Conservation (phyloP, 2,329 filamentous ascomycete genomes). For the Aspergillus eucalypticola region DNA sequence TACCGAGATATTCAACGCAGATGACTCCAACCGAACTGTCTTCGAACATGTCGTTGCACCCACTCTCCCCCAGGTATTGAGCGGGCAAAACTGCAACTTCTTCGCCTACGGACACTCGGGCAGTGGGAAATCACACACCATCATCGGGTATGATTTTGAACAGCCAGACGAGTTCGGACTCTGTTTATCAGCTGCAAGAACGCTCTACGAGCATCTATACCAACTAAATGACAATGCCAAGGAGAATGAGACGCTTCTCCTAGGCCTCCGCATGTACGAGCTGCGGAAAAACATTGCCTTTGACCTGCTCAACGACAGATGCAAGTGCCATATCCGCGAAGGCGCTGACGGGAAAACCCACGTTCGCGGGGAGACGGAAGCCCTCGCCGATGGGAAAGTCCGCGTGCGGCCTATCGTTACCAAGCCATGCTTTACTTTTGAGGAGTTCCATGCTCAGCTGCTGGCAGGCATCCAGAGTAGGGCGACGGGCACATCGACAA, state of each 20-base stretch:
- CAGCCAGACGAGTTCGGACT: conserved; percentile 37
- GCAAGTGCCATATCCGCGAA: conserved; percentile 45
- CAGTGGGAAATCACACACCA: conserved; percentile 46
- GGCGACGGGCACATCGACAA: conserved; percentile 40
- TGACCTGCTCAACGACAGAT: conserved; percentile 44
- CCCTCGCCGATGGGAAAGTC: conserved; percentile 43
- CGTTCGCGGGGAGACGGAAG: conserved; percentile 47
- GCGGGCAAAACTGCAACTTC: conserved; percentile 36
- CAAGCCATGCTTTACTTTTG: conserved; percentile 36
- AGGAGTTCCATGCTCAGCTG: conserved; percentile 32
- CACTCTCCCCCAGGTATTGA: too few species aligned
- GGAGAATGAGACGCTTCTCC: too few species aligned
- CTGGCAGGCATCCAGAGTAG: conserved; percentile 32
- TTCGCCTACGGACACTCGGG: conserved; percentile 49
- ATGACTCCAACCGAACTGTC: too few species aligned
- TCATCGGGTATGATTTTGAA: conserved; percentile 47
- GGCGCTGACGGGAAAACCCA: conserved; percentile 44
- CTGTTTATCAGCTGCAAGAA: conserved; percentile 37
- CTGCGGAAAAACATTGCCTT: conserved; percentile 45
- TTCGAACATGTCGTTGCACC: too few species aligned
- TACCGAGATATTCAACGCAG: too few species aligned
- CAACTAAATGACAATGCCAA: conserved; percentile 32
- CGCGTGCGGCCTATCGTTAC: conserved; percentile 41
- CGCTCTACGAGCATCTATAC: conserved; percentile 31
- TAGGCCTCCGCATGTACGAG: conserved; percentile 44